Evolutionary conservation across 768 basidiomycete genomes (phyloP), one percentile per base, ranked within the genome.

Genomic region (Naganishia friedmannii): DNA sequence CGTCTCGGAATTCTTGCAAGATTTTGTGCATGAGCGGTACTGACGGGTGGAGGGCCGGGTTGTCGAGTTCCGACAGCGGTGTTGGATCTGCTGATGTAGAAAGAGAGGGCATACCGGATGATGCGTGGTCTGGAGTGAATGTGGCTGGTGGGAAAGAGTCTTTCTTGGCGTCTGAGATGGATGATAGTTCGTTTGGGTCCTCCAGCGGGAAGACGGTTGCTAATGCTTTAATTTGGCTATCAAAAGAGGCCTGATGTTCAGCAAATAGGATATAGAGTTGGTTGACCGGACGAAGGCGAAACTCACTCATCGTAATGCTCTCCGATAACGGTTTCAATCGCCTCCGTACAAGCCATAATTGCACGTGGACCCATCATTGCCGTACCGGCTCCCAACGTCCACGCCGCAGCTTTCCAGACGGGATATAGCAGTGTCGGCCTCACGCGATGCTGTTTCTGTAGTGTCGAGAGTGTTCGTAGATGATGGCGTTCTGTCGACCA

Each of bases 321-420:
- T 48, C 94, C 94, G 65, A 98, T 98, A 68, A 92, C 92, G 0
- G 94, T 96, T 80, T 98, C 94, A 23, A 98, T 93, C 0, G 94
- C 94, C 80, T 98, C 94, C 0, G 94, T 98, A 76, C 94, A 97
- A 7, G 94, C 94, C 94, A 98, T 98, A 0, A 94, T 93, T 15
- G 93, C 92, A 74, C 96, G 90, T 77, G 88, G 90, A 45, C 94
- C 90, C 86, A 95, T 85, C 26, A 95, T 81, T 0, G 91, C 94
- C 0, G 94, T 96, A 0, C 83, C 85, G 6, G 88, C 89, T 6
- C 94, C 94, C 9, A 98, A 83, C 3, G 90, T 89, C 78, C 90
- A 94, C 6, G 93, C 93, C 63, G 89, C 89, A 6, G 86, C 87
- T 78, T 93, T 91, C 73, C 94, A 95, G 6, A 92, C 84, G 42